Percentiles rank a stretch among this genome's conserved stretches.
These are phyloP conservation scores for Ganoderma lucidum DNA, from an alignment of 1,284 basidiomycete genomes.

Conservation along the genomic window DNA sequence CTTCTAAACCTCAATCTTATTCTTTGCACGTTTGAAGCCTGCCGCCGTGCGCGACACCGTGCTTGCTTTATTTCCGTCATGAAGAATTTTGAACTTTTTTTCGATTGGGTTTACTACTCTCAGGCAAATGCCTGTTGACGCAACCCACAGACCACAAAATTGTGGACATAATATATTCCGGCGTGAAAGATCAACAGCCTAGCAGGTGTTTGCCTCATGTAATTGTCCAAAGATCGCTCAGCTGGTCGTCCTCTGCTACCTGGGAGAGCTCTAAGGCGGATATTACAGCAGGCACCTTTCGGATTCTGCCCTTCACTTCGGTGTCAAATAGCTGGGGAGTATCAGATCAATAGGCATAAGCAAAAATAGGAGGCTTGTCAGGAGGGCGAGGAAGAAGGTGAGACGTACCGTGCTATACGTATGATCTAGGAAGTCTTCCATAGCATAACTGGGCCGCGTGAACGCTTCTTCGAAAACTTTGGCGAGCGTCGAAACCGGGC, in stretches of 20 bases:
- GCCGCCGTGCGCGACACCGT: background rate
- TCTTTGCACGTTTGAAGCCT: background rate
- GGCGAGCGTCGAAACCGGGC: slow-evolving; percentile 84
- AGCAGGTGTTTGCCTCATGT: slow-evolving; percentile 2
- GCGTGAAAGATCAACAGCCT: background rate
- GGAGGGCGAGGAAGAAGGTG: background rate
- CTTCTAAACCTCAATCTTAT: background rate
- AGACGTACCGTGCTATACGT: slow-evolving; percentile 87
- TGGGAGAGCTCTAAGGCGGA: slow-evolving; percentile 18
- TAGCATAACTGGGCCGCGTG: slow-evolving; percentile 87
- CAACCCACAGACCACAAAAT: too few relatives aligned
- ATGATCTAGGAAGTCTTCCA: slow-evolving; percentile 98
- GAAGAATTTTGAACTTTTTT: too few relatives aligned
- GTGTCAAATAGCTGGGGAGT: slow-evolving; percentile 82
- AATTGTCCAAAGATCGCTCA: slow-evolving; percentile 29
- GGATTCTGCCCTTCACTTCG: slow-evolving; percentile 83
- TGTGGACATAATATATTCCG: too few relatives aligned
- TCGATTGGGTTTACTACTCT: too few relatives aligned
- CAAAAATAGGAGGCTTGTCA: background rate
- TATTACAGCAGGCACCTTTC: slow-evolving; percentile 73
- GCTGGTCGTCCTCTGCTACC: slow-evolving; percentile 21
- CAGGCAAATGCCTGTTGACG: too few relatives aligned
- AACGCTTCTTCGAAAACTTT: slow-evolving; percentile 93
- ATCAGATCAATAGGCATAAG: background rate
- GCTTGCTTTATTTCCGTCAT: too few relatives aligned